A percentile compares a stretch with the other conserved stretches of the same genome.
phyloP scores from a whole-genome alignment of 192 early-diverging fungal genomes.

The Chytriomyces hyalinus region DNA sequence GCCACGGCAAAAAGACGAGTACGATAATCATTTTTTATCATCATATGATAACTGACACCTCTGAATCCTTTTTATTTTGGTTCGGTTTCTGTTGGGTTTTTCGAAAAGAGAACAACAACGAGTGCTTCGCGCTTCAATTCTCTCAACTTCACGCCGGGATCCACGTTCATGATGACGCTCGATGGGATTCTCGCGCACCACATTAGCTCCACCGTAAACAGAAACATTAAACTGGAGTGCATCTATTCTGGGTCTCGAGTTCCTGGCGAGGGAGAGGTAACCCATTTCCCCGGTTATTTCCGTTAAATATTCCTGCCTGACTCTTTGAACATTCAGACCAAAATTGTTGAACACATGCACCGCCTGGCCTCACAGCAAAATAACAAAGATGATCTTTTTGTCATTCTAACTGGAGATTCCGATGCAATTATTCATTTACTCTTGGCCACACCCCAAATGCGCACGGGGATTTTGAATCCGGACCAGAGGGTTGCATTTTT shows the following conservation, averaged over 20 bases:
- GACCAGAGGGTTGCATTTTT: conserved; percentile 11
- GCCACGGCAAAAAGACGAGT: conserved; percentile 4
- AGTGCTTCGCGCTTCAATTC: conserved; percentile 11
- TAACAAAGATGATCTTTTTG: neutral
- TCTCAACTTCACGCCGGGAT: conserved; percentile 22
- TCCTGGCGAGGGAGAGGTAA: conserved; percentile 23
- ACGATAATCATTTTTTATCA: too few relatives aligned
- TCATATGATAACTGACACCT: too few relatives aligned
- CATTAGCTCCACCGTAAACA: neutral
- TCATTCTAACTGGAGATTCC: conserved; percentile 17
- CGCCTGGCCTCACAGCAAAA: neutral
- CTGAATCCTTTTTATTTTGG: neutral
- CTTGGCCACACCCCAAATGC: neutral
- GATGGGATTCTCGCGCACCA: conserved; percentile 5
- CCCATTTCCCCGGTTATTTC: too few relatives aligned
- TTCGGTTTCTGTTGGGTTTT: neutral
- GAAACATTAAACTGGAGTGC: neutral
- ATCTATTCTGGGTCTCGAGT: conserved; percentile 8
- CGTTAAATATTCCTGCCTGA: too few relatives aligned
- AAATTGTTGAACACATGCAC: conserved; percentile 11
- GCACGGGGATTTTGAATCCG: conserved; percentile 5
- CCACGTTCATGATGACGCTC: conserved; percentile 4
- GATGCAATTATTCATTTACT: conserved; percentile 14
- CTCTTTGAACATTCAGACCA: too few relatives aligned
- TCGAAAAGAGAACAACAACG: conserved; percentile 16